These are phyloP conservation scores for Porcisia deanei DNA, from an alignment of 208 protist genomes.

Conservation along the genomic window DNA sequence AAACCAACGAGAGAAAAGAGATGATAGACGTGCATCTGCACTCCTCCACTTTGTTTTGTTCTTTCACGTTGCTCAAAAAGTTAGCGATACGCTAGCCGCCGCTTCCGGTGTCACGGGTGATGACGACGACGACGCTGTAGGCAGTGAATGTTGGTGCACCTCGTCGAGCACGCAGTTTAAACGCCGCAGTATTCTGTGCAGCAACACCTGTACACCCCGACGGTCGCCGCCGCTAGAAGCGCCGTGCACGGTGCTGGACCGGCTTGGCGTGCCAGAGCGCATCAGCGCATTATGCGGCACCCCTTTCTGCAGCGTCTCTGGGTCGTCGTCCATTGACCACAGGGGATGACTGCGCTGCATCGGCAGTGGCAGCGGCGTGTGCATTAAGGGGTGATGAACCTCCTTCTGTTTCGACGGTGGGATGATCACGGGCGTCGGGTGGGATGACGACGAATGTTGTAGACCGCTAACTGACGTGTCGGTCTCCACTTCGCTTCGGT, in stretches of 20 bases:
- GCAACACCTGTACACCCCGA: conserved; percentile 15
- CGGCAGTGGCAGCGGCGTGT: neutral
- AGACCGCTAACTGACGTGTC: neutral
- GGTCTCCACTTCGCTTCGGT: neutral
- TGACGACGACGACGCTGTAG: neutral
- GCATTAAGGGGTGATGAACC: neutral
- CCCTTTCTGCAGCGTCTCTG: too few relatives aligned
- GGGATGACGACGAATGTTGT: conserved; percentile 10
- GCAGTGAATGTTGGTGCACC: conserved; percentile 12
- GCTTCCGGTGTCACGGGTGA: neutral
- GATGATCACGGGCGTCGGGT: neutral
- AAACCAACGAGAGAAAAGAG: too few relatives aligned
- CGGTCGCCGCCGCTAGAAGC: neutral
- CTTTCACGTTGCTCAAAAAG: neutral
- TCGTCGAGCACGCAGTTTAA: conserved; percentile 25
- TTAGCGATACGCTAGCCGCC: neutral
- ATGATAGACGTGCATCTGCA: too few relatives aligned
- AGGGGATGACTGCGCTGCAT: conserved; percentile 22
- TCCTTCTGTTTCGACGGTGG: neutral
- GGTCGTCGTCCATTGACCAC: conserved; percentile 11
- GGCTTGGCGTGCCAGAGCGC: neutral
- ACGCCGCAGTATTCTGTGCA: conserved; percentile 23
- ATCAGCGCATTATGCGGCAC: neutral
- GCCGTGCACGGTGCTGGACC: neutral
- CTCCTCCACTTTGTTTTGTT: too few relatives aligned